Evolutionary conservation across 106 monocot species (phyloP).

Genomic region (Apostasia ramifera): DNA sequence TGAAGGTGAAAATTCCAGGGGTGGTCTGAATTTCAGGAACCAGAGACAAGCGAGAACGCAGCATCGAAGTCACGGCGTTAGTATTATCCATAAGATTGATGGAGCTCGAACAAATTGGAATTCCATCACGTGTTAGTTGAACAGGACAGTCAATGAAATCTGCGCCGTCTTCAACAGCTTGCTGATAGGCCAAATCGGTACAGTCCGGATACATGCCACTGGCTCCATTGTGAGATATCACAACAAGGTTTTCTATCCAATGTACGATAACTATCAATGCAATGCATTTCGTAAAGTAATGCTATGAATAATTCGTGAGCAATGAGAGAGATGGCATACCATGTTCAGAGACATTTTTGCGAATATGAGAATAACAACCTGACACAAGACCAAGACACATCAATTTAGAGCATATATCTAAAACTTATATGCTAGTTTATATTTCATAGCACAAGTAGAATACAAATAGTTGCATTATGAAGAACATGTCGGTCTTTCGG

Average conservation of each 20-base stretch:
- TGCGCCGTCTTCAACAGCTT: conserved; percentile 66
- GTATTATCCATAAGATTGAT: conserved; percentile 61
- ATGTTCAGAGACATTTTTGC: conserved; percentile 7
- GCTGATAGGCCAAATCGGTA: conserved; percentile 82
- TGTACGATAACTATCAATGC: neutral
- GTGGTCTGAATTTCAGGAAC: conserved; percentile 37
- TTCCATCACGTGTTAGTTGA: conserved; percentile 73
- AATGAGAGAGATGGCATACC: conserved; percentile 19
- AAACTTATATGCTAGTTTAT: no score
- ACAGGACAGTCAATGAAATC: conserved; percentile 88
- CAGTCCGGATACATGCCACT: conserved; percentile 77
- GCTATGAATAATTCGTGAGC: neutral
- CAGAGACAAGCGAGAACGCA: conserved; percentile 10
- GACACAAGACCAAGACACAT: conserved; percentile 8
- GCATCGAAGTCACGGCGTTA: conserved; percentile 31
- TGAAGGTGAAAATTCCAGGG: conserved; percentile 71
- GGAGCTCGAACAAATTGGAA: conserved; percentile 70
- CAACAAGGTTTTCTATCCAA: conserved; percentile 26
- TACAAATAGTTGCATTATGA: neutral
- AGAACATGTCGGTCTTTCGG: neutral
- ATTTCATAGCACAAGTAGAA: no score
- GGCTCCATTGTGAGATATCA: conserved; percentile 79
- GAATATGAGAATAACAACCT: conserved; percentile 55
- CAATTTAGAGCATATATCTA: neutral
- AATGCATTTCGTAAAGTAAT: neutral